A percentile compares a stretch with the other conserved stretches of the same genome.
These are phyloP conservation scores for Pistacia atlantica DNA, from an alignment of 345 rosid genomes.

Conservation along the genomic window DNA sequence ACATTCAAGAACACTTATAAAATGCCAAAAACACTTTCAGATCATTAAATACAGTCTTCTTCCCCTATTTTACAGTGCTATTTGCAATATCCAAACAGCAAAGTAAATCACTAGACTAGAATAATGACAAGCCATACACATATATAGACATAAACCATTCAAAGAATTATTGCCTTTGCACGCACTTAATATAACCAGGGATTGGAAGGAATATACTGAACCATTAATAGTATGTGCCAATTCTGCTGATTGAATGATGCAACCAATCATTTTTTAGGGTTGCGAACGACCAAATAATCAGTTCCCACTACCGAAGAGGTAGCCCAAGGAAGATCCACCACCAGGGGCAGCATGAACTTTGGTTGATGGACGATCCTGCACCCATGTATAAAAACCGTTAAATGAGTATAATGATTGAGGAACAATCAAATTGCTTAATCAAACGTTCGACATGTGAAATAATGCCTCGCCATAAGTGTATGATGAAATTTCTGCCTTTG, in stretches of 20 bases:
- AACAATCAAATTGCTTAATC: background rate
- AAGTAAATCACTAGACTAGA: no score
- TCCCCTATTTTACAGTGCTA: no score
- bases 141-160: background rate
- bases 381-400: background rate
- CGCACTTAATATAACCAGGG: background rate
- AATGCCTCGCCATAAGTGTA: background rate
- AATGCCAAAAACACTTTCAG: no score
- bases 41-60: no score
- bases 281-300: background rate
- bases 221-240: background rate
- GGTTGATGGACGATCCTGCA: conserved; percentile 57
- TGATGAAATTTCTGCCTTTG: no score
- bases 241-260: background rate
- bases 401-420: background rate
- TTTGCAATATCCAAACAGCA: no score
- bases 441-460: background rate
- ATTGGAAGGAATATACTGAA: background rate
- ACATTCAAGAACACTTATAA: no score
- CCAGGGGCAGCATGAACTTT: conserved; percentile 63
- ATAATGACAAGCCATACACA: no score
- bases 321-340: conserved; percentile 56
- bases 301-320: conserved; percentile 47
- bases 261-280: background rate
- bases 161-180: background rate